Base-by-base conservation (phyloP, 2,329 filamentous ascomycete genomes). In the Ascochyta koolunga region DNA sequence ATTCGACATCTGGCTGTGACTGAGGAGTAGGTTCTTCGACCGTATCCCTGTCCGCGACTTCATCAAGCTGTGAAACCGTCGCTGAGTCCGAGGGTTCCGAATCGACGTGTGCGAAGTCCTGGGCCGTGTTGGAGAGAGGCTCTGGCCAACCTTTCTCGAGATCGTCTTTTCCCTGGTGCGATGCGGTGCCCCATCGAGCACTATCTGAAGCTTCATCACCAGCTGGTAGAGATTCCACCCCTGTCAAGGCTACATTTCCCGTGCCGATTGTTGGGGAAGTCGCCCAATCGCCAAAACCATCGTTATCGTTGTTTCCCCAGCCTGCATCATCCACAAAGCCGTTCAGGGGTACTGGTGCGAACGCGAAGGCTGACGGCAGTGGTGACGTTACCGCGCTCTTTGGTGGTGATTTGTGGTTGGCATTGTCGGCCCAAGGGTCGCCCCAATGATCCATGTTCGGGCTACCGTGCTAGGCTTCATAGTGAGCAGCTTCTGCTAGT, bases 401-500 rank as follows among this genome's bases (percentile, higher is more conserved):
- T 41, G 61, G 55, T 27, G 64, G 59, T 32, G 56, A 59, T 43
- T 58, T 58, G 52, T 54, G 53, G 51, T 61, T 58, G 62, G 60
- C 58, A 66, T 73, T 66, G 61, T 74, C 71, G 57, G 72, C 72
- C 73, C 73, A 76, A 63, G 73, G 73, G 71, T 76, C 73, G 60
- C 71, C 70, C 73, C 73, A 76, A 61, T 75, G 68, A 68, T 76
- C 73, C 73, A 76, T 76, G 51, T 56, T 74, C 62, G 63, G 48
- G 58, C 56, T 51, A 55, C 46, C 50, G 54, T 65, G 44, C 59
- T 55, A 66, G 59, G 64, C 71, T 64, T 72, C 72, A 74, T 75
- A 70, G 59, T 74, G 71, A 66, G 66, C 54, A 50, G 58, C 59
- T 56, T 61, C 59, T 61, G 56, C 51, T 62, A 68, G 46, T 58